These are phyloP conservation scores for Wickerhamomyces xylosicus DNA, from an alignment of 805 yeast genomes.

Conservation along the genomic window DNA sequence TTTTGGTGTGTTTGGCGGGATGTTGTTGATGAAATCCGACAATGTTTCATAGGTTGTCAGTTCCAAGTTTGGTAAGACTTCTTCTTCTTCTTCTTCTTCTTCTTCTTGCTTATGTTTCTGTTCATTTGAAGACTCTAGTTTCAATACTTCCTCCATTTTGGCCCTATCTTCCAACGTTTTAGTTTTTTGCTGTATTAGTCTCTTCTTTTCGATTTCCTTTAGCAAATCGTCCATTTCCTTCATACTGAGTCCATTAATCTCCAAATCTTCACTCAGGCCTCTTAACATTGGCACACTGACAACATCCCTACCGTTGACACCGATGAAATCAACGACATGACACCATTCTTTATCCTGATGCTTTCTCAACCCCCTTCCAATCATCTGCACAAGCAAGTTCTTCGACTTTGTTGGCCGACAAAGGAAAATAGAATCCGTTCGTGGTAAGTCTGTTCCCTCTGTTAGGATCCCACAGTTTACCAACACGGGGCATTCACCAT, in stretches of 20 bases:
- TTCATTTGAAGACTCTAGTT: background rate
- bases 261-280: slow-evolving; percentile 17
- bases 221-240: slow-evolving; percentile 22
- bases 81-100: slow-evolving; percentile 1
- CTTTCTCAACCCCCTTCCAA: slow-evolving; percentile 77
- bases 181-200: slow-evolving; percentile 2
- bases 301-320: slow-evolving; percentile 42
- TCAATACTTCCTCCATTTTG: background rate
- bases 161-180: background rate
- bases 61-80: slow-evolving; percentile 7
- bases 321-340: slow-evolving; percentile 72
- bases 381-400: slow-evolving; percentile 71
- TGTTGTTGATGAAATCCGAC: slow-evolving; percentile 19
- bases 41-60: slow-evolving; percentile 28
- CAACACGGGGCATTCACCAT: slow-evolving; percentile 57
- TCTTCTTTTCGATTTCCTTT: slow-evolving; percentile 11
- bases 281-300: slow-evolving; percentile 45
- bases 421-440: slow-evolving; percentile 68
- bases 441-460: slow-evolving; percentile 92
- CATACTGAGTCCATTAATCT: slow-evolving; percentile 22
- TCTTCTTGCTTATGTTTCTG: slow-evolving; percentile 7
- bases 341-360: slow-evolving; percentile 55
- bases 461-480: slow-evolving; percentile 87
- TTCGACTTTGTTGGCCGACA: slow-evolving; percentile 76
- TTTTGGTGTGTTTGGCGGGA: background rate